Conservation (phyloP, 192 early-diverging fungal species). For the Haplosporangium gracile region DNA sequence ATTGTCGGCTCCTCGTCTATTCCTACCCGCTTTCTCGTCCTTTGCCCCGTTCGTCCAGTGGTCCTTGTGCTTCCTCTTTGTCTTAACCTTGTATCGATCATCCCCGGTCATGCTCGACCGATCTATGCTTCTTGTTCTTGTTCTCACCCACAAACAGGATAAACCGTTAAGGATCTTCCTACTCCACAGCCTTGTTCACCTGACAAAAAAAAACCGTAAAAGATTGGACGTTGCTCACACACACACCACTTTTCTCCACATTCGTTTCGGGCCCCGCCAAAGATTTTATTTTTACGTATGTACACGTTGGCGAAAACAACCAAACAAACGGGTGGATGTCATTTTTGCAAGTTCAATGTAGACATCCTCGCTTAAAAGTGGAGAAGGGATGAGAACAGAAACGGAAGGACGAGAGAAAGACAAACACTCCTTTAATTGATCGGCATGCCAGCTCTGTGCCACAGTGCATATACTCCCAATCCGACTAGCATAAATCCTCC, state of each 20-base stretch:
- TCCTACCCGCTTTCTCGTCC: neutral
- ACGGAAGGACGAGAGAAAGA: neutral
- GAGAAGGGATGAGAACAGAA: neutral
- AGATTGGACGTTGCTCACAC: neutral
- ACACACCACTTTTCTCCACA: neutral
- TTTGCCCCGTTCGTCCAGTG: too few relatives aligned
- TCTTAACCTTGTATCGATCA: neutral
- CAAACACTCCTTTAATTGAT: neutral
- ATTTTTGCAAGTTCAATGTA: neutral
- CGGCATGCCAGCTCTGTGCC: constrained; percentile 37
- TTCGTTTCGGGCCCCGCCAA: neutral
- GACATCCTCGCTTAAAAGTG: neutral
- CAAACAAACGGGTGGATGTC: neutral
- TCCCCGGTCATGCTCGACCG: neutral
- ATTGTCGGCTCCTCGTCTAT: neutral
- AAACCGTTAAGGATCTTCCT: neutral
- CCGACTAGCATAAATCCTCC: constrained; percentile 46
- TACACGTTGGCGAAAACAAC: neutral
- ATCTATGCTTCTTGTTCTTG: too few relatives aligned
- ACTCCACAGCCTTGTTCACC: neutral
- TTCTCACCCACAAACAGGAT: neutral
- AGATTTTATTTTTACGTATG: neutral
- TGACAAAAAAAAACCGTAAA: neutral
- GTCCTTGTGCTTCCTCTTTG: neutral
- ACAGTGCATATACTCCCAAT: constrained; percentile 35